phyloP scores from a whole-genome alignment of 306 rosid species.

The Medicago lupulina region DNA sequence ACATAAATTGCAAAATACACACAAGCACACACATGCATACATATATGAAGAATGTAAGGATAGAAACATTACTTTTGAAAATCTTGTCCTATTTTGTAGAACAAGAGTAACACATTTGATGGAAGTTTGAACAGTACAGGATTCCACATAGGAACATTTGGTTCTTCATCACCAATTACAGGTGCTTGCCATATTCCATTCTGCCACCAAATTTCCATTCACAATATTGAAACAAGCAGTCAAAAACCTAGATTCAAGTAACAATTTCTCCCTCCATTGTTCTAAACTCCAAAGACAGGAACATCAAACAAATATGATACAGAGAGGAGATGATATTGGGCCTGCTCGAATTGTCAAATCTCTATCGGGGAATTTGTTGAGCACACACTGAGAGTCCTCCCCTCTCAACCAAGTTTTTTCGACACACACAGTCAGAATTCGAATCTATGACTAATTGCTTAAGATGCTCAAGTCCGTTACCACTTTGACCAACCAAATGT shows the following conservation, averaged over 20 bases:
- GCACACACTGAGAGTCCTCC: neutral
- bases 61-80: conserved; percentile 73
- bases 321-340: neutral
- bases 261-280: neutral
- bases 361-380: neutral
- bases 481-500: neutral
- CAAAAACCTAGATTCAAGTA: conserved; percentile 26
- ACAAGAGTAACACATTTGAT: conserved; percentile 78
- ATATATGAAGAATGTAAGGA: conserved; percentile 17
- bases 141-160: conserved; percentile 89
- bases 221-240: conserved; percentile 24
- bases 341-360: neutral
- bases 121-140: conserved; percentile 88
- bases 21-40: neutral
- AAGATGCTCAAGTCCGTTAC: neutral
- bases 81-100: conserved; percentile 83
- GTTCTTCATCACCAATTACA: conserved; percentile 73
- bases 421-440: neutral
- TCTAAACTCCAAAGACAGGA: conserved; percentile 19
- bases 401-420: neutral
- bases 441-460: too few species aligned
- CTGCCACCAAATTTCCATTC: conserved; percentile 53
- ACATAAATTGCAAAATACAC: neutral
- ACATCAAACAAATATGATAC: conserved; percentile 4
- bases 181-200: conserved; percentile 80